phyloP scores from a whole-genome alignment of 2,329 filamentous ascomycete species.

The Fusarium annulatum region DNA sequence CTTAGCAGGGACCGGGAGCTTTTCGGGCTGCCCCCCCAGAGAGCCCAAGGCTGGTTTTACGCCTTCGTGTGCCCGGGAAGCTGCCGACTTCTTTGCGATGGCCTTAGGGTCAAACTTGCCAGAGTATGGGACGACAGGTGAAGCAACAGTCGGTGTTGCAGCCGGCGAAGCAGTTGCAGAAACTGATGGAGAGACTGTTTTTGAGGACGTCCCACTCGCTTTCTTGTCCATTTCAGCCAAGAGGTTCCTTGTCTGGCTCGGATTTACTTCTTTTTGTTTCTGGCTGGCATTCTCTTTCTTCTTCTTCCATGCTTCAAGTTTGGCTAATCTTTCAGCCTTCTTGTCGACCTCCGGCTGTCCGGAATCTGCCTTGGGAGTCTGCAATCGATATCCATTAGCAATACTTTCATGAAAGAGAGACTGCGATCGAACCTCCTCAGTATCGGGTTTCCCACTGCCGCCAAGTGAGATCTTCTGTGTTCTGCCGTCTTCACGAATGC shows the following conservation, averaged over 20 bases:
- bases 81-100: conserved; percentile 81
- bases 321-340: conserved; percentile 82
- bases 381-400: conserved; percentile 57
- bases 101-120: conserved; percentile 90
- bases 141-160: conserved; percentile 56
- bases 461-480: conserved; percentile 61
- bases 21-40: conserved; percentile 55
- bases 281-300: conserved; percentile 82
- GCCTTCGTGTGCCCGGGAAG: conserved; percentile 65
- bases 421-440: conserved; percentile 66
- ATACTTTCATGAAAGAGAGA: conserved; percentile 2
- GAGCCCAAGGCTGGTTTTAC: conserved; percentile 62
- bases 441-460: conserved; percentile 61
- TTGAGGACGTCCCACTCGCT: conserved; percentile 60
- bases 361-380: conserved; percentile 59
- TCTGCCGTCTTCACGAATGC: conserved; percentile 73
- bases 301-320: conserved; percentile 91
- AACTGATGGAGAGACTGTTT: conserved; percentile 62
- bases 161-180: conserved; percentile 63
- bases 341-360: conserved; percentile 75
- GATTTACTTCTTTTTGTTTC: conserved; percentile 75
- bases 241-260: conserved; percentile 73
- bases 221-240: conserved; percentile 80
- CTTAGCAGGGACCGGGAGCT: conserved; percentile 47
- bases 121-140: conserved; percentile 70